These are phyloP conservation scores for Moesziomyces sp. DNA, from an alignment of 1,284 basidiomycete genomes.

Conservation along the genomic window DNA sequence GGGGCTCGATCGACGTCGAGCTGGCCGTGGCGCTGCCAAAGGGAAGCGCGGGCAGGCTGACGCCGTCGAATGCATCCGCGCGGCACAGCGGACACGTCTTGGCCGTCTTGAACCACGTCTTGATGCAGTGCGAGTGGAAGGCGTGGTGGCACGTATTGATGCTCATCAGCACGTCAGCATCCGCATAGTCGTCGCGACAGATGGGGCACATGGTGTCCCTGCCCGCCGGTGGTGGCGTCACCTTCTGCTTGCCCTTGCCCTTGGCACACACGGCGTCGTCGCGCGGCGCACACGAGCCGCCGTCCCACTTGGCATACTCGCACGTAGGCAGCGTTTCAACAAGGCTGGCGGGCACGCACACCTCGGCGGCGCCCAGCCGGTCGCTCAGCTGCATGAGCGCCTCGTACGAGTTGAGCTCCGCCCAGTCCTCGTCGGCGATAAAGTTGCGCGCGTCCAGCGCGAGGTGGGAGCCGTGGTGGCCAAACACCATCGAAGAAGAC, in stretches of 20 bases:
- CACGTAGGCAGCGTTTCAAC: conserved; percentile 38
- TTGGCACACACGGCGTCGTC: conserved; percentile 13
- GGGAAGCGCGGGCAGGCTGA: conserved; percentile 17
- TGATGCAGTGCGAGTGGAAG: conserved; percentile 43
- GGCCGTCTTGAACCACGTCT: conserved; percentile 45
- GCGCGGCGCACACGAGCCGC: conserved; percentile 20
- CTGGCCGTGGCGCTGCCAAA: conserved; percentile 3
- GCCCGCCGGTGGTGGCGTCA: neutral
- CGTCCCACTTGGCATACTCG: conserved; percentile 39
- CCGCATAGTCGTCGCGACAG: conserved; percentile 40
- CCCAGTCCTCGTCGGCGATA: conserved; percentile 47
- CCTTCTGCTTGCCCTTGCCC: conserved; percentile 39
- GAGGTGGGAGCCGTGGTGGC: conserved; percentile 4
- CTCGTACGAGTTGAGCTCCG: conserved; percentile 38
- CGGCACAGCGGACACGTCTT: conserved; percentile 42
- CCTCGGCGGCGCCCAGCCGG: conserved; percentile 23
- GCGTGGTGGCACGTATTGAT: conserved; percentile 39
- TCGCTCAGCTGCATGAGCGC: conserved; percentile 31
- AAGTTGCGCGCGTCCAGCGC: conserved; percentile 40
- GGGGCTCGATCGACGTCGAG: neutral
- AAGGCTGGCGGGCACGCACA: conserved; percentile 28
- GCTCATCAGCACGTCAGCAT: conserved; percentile 42
- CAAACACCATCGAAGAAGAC: conserved; percentile 17
- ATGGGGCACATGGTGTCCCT: conserved; percentile 46
- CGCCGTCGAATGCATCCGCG: conserved; percentile 35